Conservation (phyloP, 1,284 basidiomycete genomes). For the Cerrena zonata region DNA sequence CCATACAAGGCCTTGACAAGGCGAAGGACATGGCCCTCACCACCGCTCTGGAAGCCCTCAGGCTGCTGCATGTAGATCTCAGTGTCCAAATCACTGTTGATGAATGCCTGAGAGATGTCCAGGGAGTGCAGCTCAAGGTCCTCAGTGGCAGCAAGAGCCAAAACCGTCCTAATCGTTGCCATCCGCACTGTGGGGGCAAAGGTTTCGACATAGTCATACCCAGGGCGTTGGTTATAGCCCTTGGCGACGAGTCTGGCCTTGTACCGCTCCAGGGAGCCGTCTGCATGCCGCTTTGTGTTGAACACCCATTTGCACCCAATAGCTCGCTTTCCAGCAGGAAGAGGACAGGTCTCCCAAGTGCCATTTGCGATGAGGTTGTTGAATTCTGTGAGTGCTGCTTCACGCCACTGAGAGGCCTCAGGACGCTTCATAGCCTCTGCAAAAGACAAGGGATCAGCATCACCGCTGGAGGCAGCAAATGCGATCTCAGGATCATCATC, state of each 20-base stretch:
- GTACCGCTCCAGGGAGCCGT: conserved; percentile 22
- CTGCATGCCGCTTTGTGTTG: conserved; percentile 23
- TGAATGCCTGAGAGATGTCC: conserved; percentile 32
- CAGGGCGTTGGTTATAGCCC: conserved; percentile 35
- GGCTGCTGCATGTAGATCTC: conserved; percentile 35
- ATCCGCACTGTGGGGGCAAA: conserved; percentile 27
- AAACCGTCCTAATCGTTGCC: conserved; percentile 20
- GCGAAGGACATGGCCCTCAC: conserved; percentile 6
- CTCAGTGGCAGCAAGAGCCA: conserved; percentile 25
- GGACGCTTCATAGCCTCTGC: conserved; percentile 19
- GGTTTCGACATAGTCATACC: conserved; percentile 33
- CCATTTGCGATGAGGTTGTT: conserved; percentile 18
- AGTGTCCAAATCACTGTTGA: conserved; percentile 31
- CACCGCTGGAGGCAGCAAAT: not conserved
- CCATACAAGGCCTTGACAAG: conserved; percentile 20
- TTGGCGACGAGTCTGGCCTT: conserved; percentile 38
- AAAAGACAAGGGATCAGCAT: conserved; percentile 3
- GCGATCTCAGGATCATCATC: too few relatives aligned
- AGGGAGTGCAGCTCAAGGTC: conserved; percentile 21
- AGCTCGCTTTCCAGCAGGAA: conserved; percentile 19
- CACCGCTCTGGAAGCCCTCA: conserved; percentile 22
- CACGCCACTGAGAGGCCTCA: conserved; percentile 26
- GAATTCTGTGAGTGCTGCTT: conserved; percentile 29
- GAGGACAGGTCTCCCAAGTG: conserved; percentile 16
- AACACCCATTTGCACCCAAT: conserved; percentile 29